These are phyloP conservation scores for Ceratobasidium sp. DNA, from an alignment of 1,284 basidiomycete genomes.

Conservation along the genomic window DNA sequence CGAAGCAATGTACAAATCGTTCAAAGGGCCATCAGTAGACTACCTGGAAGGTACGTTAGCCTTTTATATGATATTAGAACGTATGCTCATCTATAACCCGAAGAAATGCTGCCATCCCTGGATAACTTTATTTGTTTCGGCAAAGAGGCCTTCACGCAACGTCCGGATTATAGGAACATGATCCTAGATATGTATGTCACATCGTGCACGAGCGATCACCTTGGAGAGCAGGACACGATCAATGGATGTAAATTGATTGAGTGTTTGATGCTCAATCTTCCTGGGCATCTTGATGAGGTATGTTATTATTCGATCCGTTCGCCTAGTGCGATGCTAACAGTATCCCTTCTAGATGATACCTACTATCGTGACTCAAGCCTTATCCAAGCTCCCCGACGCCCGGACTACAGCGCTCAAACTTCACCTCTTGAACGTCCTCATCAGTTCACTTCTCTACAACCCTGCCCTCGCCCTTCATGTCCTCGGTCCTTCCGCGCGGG, in stretches of 20 bases:
- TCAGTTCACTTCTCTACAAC: conserved; percentile 90
- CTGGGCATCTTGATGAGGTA: conserved; percentile 83
- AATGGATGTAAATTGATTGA: conserved; percentile 91
- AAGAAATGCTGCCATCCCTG: conserved; percentile 90
- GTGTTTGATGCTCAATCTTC: conserved; percentile 82
- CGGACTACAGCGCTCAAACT: conserved; percentile 77
- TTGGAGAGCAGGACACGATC: conserved; percentile 86
- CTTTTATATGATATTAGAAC: conserved; percentile 6
- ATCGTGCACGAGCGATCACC: conserved; percentile 75
- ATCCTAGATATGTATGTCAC: conserved; percentile 87
- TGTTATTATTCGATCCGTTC: conserved; percentile 49
- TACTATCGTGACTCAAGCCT: conserved; percentile 71
- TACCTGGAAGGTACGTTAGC: conserved; percentile 78
- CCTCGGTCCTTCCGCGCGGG: conserved; percentile 75
- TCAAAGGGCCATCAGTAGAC: conserved; percentile 87
- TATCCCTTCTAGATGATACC: conserved; percentile 60
- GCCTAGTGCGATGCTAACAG: not conserved
- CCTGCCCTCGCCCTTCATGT: conserved; percentile 79
- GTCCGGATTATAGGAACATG: conserved; percentile 84
- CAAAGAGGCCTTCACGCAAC: conserved; percentile 77
- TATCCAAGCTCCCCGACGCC: conserved; percentile 69
- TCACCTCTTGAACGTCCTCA: conserved; percentile 84
- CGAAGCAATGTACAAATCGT: conserved; percentile 84
- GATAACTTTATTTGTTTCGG: conserved; percentile 94
- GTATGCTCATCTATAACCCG: conserved; percentile 30